Base-by-base conservation (phyloP, 2,329 filamentous ascomycete genomes). In the Ascosphaera acerosa region DNA sequence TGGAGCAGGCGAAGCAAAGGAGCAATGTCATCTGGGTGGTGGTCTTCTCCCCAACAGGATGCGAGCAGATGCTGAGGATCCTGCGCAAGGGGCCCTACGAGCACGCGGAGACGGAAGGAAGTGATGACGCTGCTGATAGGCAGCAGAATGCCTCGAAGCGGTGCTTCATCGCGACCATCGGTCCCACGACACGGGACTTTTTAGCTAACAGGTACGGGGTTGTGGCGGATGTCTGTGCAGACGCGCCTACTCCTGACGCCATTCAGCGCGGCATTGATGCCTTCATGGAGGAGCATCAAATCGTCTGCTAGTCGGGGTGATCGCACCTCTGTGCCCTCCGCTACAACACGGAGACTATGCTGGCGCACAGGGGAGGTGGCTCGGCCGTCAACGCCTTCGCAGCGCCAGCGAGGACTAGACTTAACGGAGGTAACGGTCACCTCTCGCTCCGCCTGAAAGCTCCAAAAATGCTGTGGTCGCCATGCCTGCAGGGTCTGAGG, bases 111-210 rank as follows among this genome's bases (percentile, higher is more conserved):
- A 17, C 33, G 23, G 20, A 19, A 9, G 28, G 30, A 16, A 34
- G 30, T 35, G 27, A 33, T 6, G 33, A 36, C 32, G 33, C 27
- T 10, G 32, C 14, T 23, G 19, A 7, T 32, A 38, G 29, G 30
- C 34, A n/a, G 15, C n/a, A 10, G 6, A n/a, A 17, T n/a, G 23
- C 2, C 3, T 29, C 35, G 17, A 53, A 52, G 6, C 59, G 49
- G 31, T 73, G 70, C 1, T 69, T 65, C 37, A 59, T 94, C 36
- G 78, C 74, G 10, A 89, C 82, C 0, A 97, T 97, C 50, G 87
- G 87, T 1, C 84, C 87, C 9, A 97, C 87, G 12, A 97, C 87
- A 7, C 63, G 72, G 38, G 70, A 81, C 40, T 70, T 78, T 51
- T 53, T 97, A 32, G 38, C 41, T 5, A 40, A 37, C 22, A 45